Evolutionary conservation across 345 rosid genomes (phyloP), one percentile per base, ranked within the genome.

Genomic region (Corchorus capsularis): DNA sequence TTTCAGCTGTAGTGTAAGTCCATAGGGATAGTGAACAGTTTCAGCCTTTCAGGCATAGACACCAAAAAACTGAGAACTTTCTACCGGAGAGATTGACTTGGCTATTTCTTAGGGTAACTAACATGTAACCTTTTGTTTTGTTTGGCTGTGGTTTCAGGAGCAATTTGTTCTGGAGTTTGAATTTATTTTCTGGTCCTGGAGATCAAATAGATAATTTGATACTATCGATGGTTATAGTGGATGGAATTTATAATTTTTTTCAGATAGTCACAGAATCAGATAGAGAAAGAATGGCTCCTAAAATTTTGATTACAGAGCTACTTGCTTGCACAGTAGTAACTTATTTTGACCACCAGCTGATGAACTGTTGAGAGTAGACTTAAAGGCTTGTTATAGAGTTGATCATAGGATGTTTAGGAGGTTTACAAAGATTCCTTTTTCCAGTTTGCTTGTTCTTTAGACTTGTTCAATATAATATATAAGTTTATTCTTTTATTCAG

Each of bases 141-240:
- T 17, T 49, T 19, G 45, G 73, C 56, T 53, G 61, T 27, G 54
- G 62, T 84, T 83, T 64, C 93, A 91, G 93, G 92, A 79, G 90
- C 93, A 64, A 86, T 91, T 71, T 91, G 93, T 73, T 86, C 93
- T 62, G 93, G 92, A 74, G 95, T 91, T 64, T 87, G 74, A 83
- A 54, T 67, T 27, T 62, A 67, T 76, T 67, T 22, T 22, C 63
- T 0, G 46, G 60, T 10, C 60, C 41, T 1, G 8, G 54, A 22
- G 35, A 32, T 41, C 47, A 35, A 59, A 62, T 13, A 68, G 5
- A 22, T 8, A 46, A 19, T 15, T 49, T 49, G 1, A 69, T 52
- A 16, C 46, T 3, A 34, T 52, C 4, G 46, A 52, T 34, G 43
- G 43, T 39, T 39, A 3, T 6, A 4, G 5, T 14, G 41, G 55